phyloP scores from a whole-genome alignment of 257 asterid genomes.

The Fraxinus excelsior region DNA sequence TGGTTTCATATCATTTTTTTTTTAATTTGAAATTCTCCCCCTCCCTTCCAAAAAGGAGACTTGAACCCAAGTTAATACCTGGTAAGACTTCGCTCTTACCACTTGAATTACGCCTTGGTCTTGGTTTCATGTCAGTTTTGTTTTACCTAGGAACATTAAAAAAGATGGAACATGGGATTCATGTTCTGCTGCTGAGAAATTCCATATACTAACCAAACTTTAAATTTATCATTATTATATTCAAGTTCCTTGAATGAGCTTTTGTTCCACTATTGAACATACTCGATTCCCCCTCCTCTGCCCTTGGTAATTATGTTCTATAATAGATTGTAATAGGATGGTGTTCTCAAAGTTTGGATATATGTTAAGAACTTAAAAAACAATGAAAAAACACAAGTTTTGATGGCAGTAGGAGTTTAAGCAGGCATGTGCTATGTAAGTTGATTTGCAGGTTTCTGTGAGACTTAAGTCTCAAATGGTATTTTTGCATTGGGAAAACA shows the following conservation, averaged over 20 bases:
- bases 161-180: neutral
- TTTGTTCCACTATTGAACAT: neutral
- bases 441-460: neutral
- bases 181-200: neutral
- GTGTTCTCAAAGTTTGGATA: neutral
- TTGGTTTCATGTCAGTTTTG: slow-evolving; percentile 1
- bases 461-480: neutral
- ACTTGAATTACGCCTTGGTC: neutral
- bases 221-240: neutral
- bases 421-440: slow-evolving; percentile 1
- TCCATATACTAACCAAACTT: neutral
- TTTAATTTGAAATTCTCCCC: neutral
- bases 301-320: neutral
- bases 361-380: neutral
- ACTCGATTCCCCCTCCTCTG: neutral
- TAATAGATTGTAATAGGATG: neutral
- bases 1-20: neutral
- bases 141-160: neutral
- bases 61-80: too few relatives aligned
- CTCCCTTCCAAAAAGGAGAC: neutral
- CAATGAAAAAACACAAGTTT: neutral
- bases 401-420: slow-evolving; percentile 7
- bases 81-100: too few relatives aligned
- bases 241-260: neutral
- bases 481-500: neutral